phyloP scores from a whole-genome alignment of 73 alveolate species.

The Paramecium bursaria region DNA sequence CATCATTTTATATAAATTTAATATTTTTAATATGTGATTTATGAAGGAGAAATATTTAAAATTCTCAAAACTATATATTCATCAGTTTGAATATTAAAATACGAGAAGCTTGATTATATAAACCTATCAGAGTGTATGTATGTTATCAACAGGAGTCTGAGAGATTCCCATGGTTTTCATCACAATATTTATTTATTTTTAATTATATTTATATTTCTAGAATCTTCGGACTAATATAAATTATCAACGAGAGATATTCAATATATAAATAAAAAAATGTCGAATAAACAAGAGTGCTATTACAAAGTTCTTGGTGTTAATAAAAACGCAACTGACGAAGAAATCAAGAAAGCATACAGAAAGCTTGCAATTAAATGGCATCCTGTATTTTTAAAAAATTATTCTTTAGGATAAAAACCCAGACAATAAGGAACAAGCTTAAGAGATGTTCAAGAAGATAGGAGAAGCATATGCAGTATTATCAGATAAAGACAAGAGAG shows the following conservation, averaged over 20 bases:
- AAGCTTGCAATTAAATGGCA: slow-evolving; percentile 94
- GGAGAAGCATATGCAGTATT: slow-evolving; percentile 96
- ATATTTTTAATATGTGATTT: too few species aligned
- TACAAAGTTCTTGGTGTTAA: slow-evolving; percentile 86
- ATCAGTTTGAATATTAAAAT: too few species aligned
- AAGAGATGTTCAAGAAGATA: slow-evolving; percentile 88
- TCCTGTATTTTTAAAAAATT: slow-evolving; percentile 76
- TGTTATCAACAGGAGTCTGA: slow-evolving; percentile 40
- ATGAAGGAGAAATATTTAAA: too few species aligned
- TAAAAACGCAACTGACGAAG: slow-evolving; percentile 81
- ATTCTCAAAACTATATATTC: too few species aligned
- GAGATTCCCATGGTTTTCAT: slow-evolving; percentile 62
- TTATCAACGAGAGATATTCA: too few species aligned
- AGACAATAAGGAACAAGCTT: slow-evolving; percentile 89
- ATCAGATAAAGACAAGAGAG: slow-evolving; percentile 89
- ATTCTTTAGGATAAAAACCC: slow-evolving; percentile 88
- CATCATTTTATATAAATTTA: too few species aligned
- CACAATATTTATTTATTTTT: not conserved
- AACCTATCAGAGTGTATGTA: slow-evolving; percentile 4
- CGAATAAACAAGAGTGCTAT: slow-evolving; percentile 78
- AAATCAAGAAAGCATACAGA: slow-evolving; percentile 82
- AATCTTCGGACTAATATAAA: too few species aligned
- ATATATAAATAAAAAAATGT: slow-evolving; percentile 1
- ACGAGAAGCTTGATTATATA: too few species aligned
- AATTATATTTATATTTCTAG: too few species aligned